A percentile compares a stretch with the other conserved stretches of the same genome.
Evolutionary conservation across 148 eudicot species (phyloP).

Genomic region (Camellia lanceoleosa): DNA sequence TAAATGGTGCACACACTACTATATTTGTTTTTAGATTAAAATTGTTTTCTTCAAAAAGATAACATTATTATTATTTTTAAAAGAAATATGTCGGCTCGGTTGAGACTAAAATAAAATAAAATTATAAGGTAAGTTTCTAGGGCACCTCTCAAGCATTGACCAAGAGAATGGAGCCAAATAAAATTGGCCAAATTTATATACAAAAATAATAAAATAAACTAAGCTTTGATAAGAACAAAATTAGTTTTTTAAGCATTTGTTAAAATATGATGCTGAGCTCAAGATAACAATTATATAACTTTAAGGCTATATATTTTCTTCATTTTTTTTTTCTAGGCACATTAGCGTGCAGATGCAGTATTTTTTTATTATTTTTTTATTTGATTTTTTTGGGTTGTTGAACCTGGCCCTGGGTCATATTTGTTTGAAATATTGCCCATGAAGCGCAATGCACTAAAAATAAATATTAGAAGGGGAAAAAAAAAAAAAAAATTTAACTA

Average conservation of each 20-base stretch:
- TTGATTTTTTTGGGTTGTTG: not conserved
- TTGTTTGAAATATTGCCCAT: not conserved
- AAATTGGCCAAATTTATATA: not conserved
- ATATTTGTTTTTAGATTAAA: not conserved
- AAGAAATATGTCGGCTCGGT: not conserved
- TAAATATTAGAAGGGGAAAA: not conserved
- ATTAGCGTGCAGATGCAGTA: not conserved
- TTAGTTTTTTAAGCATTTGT: conserved; percentile 9
- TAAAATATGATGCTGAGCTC: not conserved
- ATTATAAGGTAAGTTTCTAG: not conserved
- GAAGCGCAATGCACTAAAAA: not conserved
- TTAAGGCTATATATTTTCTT: not conserved
- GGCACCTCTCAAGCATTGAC: conserved; percentile 17
- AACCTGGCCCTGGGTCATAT: conserved; percentile 2
- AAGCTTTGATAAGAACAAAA: conserved; percentile 14
- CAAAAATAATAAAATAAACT: not conserved
- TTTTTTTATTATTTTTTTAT: not conserved
- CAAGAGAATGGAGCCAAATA: conserved; percentile 6
- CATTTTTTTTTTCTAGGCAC: not conserved
- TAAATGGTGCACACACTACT: not conserved
- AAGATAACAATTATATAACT: conserved; percentile 10
- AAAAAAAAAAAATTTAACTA: not conserved
- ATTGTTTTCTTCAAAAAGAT: not conserved
- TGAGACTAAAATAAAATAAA: not conserved
- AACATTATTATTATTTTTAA: not conserved